These are phyloP conservation scores for Phascolomyces articulosus DNA, from an alignment of 371 early-diverging fungal genomes.

Conservation along the genomic window DNA sequence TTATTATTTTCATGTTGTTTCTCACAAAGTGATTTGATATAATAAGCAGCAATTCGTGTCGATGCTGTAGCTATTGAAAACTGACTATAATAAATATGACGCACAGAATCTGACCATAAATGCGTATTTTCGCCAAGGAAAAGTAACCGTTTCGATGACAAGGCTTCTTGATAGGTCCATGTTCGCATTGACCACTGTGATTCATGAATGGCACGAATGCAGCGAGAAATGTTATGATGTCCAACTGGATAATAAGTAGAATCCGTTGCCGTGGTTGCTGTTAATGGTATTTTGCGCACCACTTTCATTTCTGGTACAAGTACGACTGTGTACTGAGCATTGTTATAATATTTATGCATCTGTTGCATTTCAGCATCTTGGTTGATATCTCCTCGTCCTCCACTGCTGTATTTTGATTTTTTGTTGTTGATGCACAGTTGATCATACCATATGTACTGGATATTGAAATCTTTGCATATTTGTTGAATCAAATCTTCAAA, in stretches of 20 bases:
- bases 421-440: neutral
- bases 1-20: too few relatives aligned
- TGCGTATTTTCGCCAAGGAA: neutral
- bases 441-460: neutral
- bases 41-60: neutral
- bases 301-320: neutral
- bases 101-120: constrained; percentile 1
- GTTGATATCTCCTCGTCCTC: too few relatives aligned
- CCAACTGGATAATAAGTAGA: neutral
- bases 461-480: neutral
- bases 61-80: neutral
- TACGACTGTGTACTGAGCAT: neutral
- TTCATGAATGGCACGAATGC: neutral
- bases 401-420: neutral
- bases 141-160: neutral
- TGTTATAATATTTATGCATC: neutral
- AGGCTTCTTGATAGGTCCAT: neutral
- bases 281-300: neutral
- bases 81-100: neutral
- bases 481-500: neutral
- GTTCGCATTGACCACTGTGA: neutral
- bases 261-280: neutral
- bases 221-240: neutral
- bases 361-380: neutral
- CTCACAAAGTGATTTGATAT: neutral